Percentiles rank a stretch among this genome's conserved stretches.
phyloP scores from a whole-genome alignment of 164 flowering plant species.

The Umbellularia californica region DNA sequence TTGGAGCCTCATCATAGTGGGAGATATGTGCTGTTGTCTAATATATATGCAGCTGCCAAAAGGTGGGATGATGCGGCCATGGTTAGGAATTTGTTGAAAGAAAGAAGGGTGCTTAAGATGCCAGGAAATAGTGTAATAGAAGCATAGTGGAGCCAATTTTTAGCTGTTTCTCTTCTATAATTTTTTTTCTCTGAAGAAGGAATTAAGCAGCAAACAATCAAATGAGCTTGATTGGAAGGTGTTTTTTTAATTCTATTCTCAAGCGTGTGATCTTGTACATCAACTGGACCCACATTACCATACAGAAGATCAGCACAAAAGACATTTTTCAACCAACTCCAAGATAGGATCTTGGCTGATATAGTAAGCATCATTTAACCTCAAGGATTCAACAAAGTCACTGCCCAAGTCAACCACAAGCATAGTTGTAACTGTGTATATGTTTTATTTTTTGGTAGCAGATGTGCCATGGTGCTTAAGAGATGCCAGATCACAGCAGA shows the following conservation, averaged over 20 bases:
- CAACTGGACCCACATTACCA: neutral
- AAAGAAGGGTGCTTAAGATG: conserved; percentile 25
- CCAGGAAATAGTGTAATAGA: conserved; percentile 27
- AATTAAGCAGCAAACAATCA: neutral
- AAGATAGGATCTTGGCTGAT: too few relatives aligned
- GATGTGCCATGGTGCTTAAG: neutral
- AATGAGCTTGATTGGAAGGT: neutral
- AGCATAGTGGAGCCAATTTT: neutral
- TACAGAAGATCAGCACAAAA: too few relatives aligned
- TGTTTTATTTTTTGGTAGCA: neutral
- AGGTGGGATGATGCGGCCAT: conserved; percentile 31
- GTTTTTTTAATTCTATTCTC: neutral
- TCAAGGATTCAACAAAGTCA: neutral
- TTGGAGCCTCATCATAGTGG: conserved; percentile 35
- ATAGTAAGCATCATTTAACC: neutral
- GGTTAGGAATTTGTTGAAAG: conserved; percentile 23
- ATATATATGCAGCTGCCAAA: conserved; percentile 26
- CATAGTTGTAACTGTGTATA: neutral
- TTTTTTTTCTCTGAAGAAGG: neutral
- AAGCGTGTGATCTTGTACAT: neutral
- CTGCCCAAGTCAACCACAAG: neutral
- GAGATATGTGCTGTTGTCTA: conserved; percentile 25
- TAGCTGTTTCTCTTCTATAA: neutral
- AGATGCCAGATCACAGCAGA: neutral
- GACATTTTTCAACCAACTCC: too few relatives aligned